Base-by-base conservation (phyloP, 2,329 filamentous ascomycete genomes). In the Diaporthe nobilis region DNA sequence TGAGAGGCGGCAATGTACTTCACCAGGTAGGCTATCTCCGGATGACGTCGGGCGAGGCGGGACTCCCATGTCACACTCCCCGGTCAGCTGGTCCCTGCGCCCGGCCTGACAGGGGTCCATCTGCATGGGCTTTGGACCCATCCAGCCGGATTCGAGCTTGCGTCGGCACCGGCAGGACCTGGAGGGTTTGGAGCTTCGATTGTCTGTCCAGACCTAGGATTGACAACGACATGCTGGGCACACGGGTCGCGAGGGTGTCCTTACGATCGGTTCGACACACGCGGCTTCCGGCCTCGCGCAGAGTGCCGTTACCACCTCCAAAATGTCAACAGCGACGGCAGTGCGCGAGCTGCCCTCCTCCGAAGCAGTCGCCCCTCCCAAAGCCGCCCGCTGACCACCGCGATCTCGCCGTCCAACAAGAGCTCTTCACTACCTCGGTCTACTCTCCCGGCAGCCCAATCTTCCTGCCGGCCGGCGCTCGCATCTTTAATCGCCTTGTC, bases 361-460 rank as follows among this genome's bases (percentile, higher is more conserved):
- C 82, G 39, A 79, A 80, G 49, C 67, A 78, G 34, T 49, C 72
- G 51, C 57, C 78, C 25, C 79, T 80, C 34, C 79, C 81, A 63
- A 82, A 79, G 70, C 79, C 77, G 28, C 79, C 79, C 51, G 83
- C 76, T 75, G 91, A 93, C 79, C 92, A 93, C 81, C 88, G 91
- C 78, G 86, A 89, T 79, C 86, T 93, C 75, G 91, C 88, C 65
- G 79, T 90, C 70, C 87, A 91, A 76, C 94, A 97, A 80, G 91
- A 94, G 79, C 90, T 98, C 53, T 97, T 97, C 84, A 94, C 92
- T 51, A 94, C 91, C 20, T 95, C 94, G 1, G 83, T 90, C 51
- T 96, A 95, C 83, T 97, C 94, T 80, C 95, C 95, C 3, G 95
- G 95, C 1, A 97, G 95, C 22, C 95, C 95, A 4, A 92, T 98